Evolutionary conservation across 2,329 filamentous ascomycete species (phyloP).

Genomic region (Alternaria sp.): DNA sequence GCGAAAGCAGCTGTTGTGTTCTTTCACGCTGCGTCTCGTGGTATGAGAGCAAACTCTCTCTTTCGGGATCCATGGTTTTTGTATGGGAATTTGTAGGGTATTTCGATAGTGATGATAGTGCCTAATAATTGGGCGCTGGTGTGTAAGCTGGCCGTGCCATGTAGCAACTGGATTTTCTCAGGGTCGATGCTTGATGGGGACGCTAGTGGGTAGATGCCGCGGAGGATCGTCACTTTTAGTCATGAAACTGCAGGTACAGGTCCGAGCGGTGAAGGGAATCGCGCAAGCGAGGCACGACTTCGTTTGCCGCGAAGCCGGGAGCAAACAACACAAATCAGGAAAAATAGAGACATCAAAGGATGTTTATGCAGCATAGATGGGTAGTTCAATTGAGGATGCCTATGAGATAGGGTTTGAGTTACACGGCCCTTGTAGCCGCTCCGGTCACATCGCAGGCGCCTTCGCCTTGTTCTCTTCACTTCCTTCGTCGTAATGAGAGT

Average conservation of each 20-base stretch:
- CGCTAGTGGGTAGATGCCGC: constrained; percentile 2
- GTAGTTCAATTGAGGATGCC: neutral
- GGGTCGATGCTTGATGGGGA: neutral
- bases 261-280: constrained; percentile 2
- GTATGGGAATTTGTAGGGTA: neutral
- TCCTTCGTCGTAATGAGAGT: neutral
- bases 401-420: neutral
- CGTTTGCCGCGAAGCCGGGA: neutral
- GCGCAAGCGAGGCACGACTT: neutral
- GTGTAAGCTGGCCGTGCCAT: constrained; percentile 1
- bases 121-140: constrained; percentile 1
- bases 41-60: constrained; percentile 14
- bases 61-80: constrained; percentile 6
- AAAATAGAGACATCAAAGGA: neutral
- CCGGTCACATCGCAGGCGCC: neutral
- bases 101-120: neutral
- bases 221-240: constrained; percentile 7
- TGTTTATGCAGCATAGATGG: neutral
- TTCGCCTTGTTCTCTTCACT: neutral
- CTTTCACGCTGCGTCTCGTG: constrained; percentile 8
- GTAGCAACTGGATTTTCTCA: neutral
- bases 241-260: constrained; percentile 9
- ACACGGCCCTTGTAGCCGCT: neutral
- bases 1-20: constrained; percentile 7
- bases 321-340: neutral